Evolutionary conservation across 2,329 filamentous ascomycete genomes (phyloP).

Genomic region (Raffaelea albimanens): DNA sequence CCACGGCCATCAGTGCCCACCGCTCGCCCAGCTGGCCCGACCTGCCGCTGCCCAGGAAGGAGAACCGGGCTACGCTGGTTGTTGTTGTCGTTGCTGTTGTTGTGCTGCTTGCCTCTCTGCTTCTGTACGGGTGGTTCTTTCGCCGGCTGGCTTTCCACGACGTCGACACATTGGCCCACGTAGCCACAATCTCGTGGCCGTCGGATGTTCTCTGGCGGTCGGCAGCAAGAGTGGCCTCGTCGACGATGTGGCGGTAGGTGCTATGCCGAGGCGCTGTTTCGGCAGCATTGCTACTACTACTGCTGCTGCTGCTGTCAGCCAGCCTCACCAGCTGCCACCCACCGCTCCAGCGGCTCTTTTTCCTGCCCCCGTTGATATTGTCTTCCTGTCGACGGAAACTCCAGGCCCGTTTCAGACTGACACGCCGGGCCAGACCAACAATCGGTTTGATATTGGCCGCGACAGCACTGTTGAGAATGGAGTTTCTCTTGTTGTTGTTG

Average conservation of each 20-base stretch:
- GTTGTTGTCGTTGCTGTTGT: constrained; percentile 10
- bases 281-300: neutral
- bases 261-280: too few species aligned
- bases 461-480: too few species aligned
- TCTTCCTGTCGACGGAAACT: too few species aligned
- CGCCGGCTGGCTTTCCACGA: neutral
- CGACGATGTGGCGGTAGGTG: constrained; percentile 1
- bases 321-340: constrained; percentile 9
- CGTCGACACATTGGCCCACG: constrained; percentile 1
- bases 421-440: neutral
- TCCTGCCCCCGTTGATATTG: neutral
- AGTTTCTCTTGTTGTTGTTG: too few species aligned
- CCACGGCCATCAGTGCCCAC: constrained; percentile 32
- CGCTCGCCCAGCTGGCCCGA: constrained; percentile 28
- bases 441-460: neutral
- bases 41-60: constrained; percentile 28
- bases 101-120: neutral
- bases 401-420: too few species aligned
- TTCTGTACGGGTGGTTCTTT: neutral
- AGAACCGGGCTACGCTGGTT: constrained; percentile 21
- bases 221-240: constrained; percentile 1
- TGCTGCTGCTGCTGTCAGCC: neutral
- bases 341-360: constrained; percentile 1
- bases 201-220: constrained; percentile 1
- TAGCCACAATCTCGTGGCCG: constrained; percentile 5